These are phyloP conservation scores for Gymnopus androsaceus DNA, from an alignment of 1,284 basidiomycete genomes.

Conservation along the genomic window DNA sequence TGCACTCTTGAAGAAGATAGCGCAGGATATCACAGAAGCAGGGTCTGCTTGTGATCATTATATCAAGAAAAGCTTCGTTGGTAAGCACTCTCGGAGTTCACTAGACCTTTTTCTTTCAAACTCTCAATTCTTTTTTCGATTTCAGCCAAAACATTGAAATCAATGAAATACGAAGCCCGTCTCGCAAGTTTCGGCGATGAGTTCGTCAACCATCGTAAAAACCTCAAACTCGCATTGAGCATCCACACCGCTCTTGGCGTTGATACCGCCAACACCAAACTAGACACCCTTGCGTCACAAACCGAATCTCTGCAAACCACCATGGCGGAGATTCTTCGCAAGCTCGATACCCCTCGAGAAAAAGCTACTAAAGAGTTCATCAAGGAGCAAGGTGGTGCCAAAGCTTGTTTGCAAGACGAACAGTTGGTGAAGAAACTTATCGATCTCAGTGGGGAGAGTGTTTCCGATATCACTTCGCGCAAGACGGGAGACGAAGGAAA, in stretches of 20 bases:
- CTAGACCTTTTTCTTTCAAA: too few relatives aligned
- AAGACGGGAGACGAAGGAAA: constrained; percentile 20
- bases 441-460: constrained; percentile 31
- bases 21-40: constrained; percentile 35
- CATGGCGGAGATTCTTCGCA: too few relatives aligned
- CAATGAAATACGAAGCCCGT: constrained; percentile 32
- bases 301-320: too few relatives aligned
- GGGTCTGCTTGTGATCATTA: constrained; percentile 39
- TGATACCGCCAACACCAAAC: constrained; percentile 33
- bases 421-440: constrained; percentile 31
- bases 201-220: constrained; percentile 32
- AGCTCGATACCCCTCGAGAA: constrained; percentile 30
- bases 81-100: constrained; percentile 25
- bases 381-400: constrained; percentile 29
- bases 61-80: constrained; percentile 37
- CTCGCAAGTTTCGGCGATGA: constrained; percentile 29
- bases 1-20: constrained; percentile 31
- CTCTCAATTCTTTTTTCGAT: background rate
- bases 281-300: too few relatives aligned
- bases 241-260: constrained; percentile 34
- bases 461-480: constrained; percentile 24
- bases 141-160: constrained; percentile 36
- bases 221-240: constrained; percentile 29
- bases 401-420: constrained; percentile 32
- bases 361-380: constrained; percentile 31